These are phyloP conservation scores for Zoysia japonica DNA, from an alignment of 176 grass and related monocot genomes.

Conservation along the genomic window DNA sequence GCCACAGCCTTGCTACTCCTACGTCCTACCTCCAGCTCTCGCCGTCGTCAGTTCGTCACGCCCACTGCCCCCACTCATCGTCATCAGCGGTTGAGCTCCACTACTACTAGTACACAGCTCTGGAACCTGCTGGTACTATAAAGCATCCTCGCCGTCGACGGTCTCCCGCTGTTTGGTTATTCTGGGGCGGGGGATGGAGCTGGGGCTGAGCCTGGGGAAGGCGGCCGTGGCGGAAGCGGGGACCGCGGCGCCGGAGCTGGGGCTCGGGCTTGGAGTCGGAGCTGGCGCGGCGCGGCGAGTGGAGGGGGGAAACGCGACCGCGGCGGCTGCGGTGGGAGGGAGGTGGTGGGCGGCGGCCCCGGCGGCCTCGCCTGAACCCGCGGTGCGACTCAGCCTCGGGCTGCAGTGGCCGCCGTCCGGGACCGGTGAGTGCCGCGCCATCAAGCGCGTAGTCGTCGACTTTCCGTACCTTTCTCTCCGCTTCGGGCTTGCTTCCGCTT, in stretches of 20 bases:
- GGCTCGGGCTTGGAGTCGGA: constrained; percentile 53
- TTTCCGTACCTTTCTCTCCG: background rate
- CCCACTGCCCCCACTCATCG: background rate
- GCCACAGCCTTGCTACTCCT: background rate
- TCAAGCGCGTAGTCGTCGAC: background rate
- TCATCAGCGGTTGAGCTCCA: too few species aligned
- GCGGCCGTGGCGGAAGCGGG: constrained; percentile 25
- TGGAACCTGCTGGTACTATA: background rate
- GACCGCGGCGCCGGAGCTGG: constrained; percentile 41
- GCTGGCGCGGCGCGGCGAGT: constrained; percentile 12
- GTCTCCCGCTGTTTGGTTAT: background rate
- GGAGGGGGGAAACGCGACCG: constrained; percentile 2
- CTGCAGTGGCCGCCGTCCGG: constrained; percentile 48
- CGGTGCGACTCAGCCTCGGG: constrained; percentile 53
- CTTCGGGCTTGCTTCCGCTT: background rate
- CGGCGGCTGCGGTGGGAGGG: background rate
- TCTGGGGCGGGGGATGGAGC: constrained; percentile 47
- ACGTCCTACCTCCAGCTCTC: background rate
- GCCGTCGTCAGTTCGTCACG: background rate
- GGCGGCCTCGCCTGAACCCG: constrained; percentile 34
- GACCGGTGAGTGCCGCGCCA: background rate
- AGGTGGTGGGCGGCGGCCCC: constrained; percentile 19
- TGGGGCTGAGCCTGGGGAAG: constrained; percentile 69
- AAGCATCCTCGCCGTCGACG: background rate
- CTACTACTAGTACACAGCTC: background rate